Conservation (phyloP, 345 rosid genomes). For the Corymbia maculata region DNA sequence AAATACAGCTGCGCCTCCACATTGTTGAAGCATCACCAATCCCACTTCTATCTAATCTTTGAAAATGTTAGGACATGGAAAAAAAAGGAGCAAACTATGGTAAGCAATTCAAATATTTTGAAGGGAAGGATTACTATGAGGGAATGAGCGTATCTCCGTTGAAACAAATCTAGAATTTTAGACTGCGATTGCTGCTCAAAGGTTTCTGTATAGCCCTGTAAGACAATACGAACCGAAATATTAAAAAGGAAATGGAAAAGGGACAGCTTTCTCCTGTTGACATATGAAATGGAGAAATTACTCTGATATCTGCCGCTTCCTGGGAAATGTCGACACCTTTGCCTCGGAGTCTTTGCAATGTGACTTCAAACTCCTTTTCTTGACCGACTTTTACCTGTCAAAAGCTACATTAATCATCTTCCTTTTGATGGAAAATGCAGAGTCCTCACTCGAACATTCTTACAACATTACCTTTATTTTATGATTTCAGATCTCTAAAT, state of each 20-base stretch:
- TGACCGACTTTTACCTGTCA: slow-evolving; percentile 32
- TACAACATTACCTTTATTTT: background rate
- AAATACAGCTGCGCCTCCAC: slow-evolving; percentile 28
- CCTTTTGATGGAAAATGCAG: background rate
- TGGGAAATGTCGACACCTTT: slow-evolving; percentile 23
- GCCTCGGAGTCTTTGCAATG: slow-evolving; percentile 37
- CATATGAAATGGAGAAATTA: background rate
- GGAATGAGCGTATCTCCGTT: slow-evolving; percentile 26
- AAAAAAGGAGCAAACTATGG: background rate
- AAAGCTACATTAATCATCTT: background rate
- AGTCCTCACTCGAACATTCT: background rate
- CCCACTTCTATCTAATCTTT: slow-evolving; percentile 41
- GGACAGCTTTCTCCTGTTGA: background rate
- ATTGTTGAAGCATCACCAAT: slow-evolving; percentile 30
- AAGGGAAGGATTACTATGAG: slow-evolving; percentile 11
- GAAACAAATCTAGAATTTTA: slow-evolving; percentile 24
- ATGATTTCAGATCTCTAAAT: background rate
- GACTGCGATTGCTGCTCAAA: slow-evolving; percentile 6
- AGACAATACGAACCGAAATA: background rate
- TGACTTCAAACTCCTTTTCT: slow-evolving; percentile 21
- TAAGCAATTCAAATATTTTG: background rate
- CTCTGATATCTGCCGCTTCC: slow-evolving; percentile 40
- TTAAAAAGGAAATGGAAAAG: background rate
- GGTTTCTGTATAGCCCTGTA: slow-evolving; percentile 21
- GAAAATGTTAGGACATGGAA: background rate